Evolutionary conservation across 352 stramenopile species (phyloP).

Genomic region (Globisporangium polare): DNA sequence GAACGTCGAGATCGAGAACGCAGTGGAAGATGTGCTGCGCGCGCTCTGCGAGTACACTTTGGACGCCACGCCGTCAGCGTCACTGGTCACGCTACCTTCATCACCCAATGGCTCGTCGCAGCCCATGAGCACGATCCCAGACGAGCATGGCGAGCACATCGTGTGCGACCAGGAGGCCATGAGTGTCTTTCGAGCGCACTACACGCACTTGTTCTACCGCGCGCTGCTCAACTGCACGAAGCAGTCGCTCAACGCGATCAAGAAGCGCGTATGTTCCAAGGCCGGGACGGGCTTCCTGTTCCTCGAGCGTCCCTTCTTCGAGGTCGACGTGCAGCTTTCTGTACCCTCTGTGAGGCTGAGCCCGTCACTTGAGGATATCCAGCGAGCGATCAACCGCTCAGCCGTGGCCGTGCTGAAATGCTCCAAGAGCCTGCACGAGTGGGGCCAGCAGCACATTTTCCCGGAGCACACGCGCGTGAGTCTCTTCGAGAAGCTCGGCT

Average conservation of each 20-base stretch:
- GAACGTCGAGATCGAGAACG: constrained; percentile 85
- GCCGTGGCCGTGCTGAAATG: constrained; percentile 79
- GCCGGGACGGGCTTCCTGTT: constrained; percentile 78
- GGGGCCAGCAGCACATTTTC: constrained; percentile 65
- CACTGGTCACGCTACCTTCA: constrained; percentile 10
- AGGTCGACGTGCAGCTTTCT: constrained; percentile 81
- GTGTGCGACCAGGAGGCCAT: constrained; percentile 34
- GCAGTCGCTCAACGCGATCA: constrained; percentile 73
- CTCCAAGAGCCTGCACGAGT: constrained; percentile 76
- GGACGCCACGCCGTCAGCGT: constrained; percentile 22
- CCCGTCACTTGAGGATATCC: constrained; percentile 81
- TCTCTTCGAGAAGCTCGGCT: constrained; percentile 82
- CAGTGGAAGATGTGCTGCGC: constrained; percentile 74
- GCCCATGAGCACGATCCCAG: constrained; percentile 9
- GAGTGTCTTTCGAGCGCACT: constrained; percentile 61
- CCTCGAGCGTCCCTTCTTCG: constrained; percentile 81
- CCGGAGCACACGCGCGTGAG: constrained; percentile 44
- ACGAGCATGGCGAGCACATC: constrained; percentile 17
- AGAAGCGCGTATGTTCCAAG: constrained; percentile 81
- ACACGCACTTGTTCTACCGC: constrained; percentile 80
- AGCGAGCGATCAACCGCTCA: constrained; percentile 79
- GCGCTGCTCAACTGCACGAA: constrained; percentile 80
- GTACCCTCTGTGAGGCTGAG: constrained; percentile 78
- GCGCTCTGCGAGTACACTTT: constrained; percentile 70
- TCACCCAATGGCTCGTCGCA: constrained; percentile 8